phyloP scores from a whole-genome alignment of 192 early-diverging fungal genomes.

The Dissophora globulifera region DNA sequence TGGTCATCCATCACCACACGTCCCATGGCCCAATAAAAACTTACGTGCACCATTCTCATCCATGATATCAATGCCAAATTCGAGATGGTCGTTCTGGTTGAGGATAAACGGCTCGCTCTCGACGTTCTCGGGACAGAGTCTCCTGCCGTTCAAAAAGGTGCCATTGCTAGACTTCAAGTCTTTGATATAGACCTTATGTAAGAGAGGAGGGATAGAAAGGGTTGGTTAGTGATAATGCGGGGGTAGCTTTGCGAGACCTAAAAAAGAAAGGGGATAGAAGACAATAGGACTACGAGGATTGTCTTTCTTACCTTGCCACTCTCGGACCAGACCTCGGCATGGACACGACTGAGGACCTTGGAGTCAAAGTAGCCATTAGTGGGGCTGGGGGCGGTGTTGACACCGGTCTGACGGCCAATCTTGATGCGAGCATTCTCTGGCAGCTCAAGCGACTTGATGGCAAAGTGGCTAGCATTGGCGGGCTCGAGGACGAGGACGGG shows the following conservation, averaged over 20 bases:
- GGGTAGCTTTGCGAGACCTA: too few species aligned
- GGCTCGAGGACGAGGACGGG: constrained; percentile 57
- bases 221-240: neutral
- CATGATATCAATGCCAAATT: constrained; percentile 85
- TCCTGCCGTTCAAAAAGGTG: constrained; percentile 78
- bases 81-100: constrained; percentile 68
- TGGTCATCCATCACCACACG: neutral
- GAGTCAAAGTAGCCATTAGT: constrained; percentile 87
- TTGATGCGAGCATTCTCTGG: constrained; percentile 57
- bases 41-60: constrained; percentile 72
- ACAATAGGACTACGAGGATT: neutral
- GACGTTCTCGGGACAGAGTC: constrained; percentile 72
- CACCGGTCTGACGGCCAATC: constrained; percentile 76
- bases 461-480: constrained; percentile 57
- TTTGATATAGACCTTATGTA: constrained; percentile 69
- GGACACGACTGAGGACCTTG: constrained; percentile 80
- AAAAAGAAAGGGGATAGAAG: neutral
- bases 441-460: constrained; percentile 66
- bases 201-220: neutral
- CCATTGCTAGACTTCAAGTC: constrained; percentile 85
- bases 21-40: neutral
- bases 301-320: constrained; percentile 63
- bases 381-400: constrained; percentile 66
- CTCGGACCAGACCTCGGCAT: constrained; percentile 81
- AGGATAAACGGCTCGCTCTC: constrained; percentile 69